Conservation (phyloP, 208 protist genomes). For the Porcisia hertigi region DNA sequence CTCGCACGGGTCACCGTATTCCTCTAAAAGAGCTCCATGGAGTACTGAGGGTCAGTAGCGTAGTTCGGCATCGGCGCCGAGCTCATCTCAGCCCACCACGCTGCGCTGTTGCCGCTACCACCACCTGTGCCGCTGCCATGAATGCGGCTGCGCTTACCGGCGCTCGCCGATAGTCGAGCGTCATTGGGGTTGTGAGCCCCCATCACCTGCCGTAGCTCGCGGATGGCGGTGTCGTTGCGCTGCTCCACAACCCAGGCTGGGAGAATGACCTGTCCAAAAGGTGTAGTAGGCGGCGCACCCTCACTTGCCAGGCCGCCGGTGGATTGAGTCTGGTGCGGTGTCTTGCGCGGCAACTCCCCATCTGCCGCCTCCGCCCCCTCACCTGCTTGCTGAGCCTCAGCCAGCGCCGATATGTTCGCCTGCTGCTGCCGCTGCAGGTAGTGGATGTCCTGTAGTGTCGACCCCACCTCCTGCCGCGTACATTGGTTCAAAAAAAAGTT, state of each 20-base stretch:
- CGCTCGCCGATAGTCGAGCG: constrained; percentile 38
- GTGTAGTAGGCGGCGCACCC: constrained; percentile 52
- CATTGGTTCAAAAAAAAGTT: constrained; percentile 55
- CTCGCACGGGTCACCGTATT: neutral
- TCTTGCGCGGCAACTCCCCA: constrained; percentile 19
- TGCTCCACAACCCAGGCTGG: constrained; percentile 89
- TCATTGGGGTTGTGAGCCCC: constrained; percentile 72
- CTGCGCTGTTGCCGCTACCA: constrained; percentile 38
- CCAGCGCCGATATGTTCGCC: constrained; percentile 30
- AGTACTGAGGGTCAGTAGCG: constrained; percentile 87
- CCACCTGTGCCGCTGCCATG: constrained; percentile 40
- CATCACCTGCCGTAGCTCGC: constrained; percentile 87
- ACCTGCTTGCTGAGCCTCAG: constrained; percentile 13
- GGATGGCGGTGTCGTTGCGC: constrained; percentile 85
- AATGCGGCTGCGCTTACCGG: constrained; percentile 39
- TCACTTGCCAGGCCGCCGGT: constrained; percentile 26
- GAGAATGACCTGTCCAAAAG: constrained; percentile 76
- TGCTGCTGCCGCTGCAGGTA: constrained; percentile 46
- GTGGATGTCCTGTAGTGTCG: constrained; percentile 60
- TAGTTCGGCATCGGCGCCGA: constrained; percentile 77
- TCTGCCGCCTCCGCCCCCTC: neutral
- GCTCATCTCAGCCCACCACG: constrained; percentile 89
- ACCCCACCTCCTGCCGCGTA: constrained; percentile 26
- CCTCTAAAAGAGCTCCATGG: constrained; percentile 87
- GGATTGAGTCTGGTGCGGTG: constrained; percentile 19